phyloP scores from a whole-genome alignment of 2,329 filamentous ascomycete genomes.

The Trichoderma atroviride region DNA sequence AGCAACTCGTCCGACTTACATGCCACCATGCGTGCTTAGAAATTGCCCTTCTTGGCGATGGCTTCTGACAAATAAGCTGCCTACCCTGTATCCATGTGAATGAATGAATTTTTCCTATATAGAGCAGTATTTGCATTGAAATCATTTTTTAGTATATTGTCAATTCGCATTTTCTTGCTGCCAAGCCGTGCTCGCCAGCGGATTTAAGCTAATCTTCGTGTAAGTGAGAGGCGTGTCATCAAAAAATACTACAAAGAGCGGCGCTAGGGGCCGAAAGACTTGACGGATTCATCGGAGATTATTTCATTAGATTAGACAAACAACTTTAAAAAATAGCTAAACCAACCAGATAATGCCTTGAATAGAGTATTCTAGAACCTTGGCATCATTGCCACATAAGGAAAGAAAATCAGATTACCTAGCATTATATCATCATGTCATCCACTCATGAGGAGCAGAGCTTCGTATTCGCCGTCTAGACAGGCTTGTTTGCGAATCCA shows the following conservation, averaged over 20 bases:
- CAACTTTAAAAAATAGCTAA: background rate
- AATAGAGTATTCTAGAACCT: background rate
- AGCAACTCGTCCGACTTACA: background rate
- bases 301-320: background rate
- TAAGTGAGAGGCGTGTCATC: background rate
- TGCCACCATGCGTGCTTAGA: conserved; percentile 1
- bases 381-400: background rate
- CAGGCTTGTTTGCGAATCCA: conserved; percentile 46
- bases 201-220: conserved; percentile 8
- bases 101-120: background rate
- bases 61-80: background rate
- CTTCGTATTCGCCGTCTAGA: background rate
- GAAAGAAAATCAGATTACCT: background rate
- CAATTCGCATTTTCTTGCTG: background rate
- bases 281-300: conserved; percentile 8
- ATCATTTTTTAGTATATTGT: background rate
- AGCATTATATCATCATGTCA: background rate
- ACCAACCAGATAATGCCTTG: background rate
- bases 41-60: conserved; percentile 17
- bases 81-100: background rate
- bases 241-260: background rate
- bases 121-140: background rate
- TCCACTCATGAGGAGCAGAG: background rate
- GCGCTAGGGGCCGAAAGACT: background rate
- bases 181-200: background rate